Base-by-base conservation (phyloP, 306 rosid species). In the Myrica gale region DNA sequence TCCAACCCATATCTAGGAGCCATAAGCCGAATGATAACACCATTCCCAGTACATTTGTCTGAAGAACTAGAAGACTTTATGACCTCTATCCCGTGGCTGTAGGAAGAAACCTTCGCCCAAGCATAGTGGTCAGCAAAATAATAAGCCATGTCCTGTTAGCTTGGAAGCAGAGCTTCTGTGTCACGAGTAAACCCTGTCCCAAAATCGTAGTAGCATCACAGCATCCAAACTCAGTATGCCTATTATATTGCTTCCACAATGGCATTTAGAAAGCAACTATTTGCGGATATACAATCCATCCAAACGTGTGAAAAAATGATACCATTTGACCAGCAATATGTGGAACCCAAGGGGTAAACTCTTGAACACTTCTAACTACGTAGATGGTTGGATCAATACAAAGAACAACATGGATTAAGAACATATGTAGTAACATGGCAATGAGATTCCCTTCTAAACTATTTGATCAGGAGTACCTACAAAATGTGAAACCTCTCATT, bases 401-500 rank as follows among this genome's bases (percentile, higher is more conserved):
- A 54, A 51, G 58, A 60, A 47, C 4, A 20, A 67, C 21, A 51
- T n/a, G 15, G 9, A 68, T 32, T 65, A 79, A 78, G 41, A 79
- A 79, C 17, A 51, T 68, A 78, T 68, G 54, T 42, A 74, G 54
- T 42, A 74, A 41, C n/a, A 71, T 20, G 57, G 53, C 12, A 81
- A 79, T 55, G 67, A 84, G 80, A 75, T 39, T 52, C 12, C 1
- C 37, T 74, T 77, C 68, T 65, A 70, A 73, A 76, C 69, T 83
- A 82, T 88, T 84, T 77, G 87, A 57, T 77, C 81, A 81, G 80
- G 84, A 85, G 84, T 55, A 82, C 84, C 77, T 68, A 72, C 60
- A 78, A 75, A 83, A 77, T 74, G 45, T 54, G 76, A 81, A 74
- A 79, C 81, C 82, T 77, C 69, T 83, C 83, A 51, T 81, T 78